Evolutionary conservation across 495 filamentous ascomycete species (phyloP).

Genomic region (Acidiella bohemica): DNA sequence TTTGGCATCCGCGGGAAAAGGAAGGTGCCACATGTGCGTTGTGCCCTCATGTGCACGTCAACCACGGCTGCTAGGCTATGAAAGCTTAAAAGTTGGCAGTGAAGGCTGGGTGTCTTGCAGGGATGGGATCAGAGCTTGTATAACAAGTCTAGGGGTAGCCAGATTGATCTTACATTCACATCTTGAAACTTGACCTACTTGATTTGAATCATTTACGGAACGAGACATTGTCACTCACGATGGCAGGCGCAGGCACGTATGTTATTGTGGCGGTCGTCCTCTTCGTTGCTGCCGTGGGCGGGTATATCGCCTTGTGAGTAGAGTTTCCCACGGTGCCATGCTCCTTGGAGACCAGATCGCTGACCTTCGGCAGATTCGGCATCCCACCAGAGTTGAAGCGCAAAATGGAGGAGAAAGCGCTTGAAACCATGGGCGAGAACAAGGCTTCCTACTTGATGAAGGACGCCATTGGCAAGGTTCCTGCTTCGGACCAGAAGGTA

Average conservation of each 20-base stretch:
- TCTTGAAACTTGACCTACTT: neutral
- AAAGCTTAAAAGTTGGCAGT: neutral
- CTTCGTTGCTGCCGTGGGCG: constrained; percentile 8
- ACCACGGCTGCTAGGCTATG: no score
- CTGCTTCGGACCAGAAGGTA: constrained; percentile 27
- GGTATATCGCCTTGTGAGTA: constrained; percentile 16
- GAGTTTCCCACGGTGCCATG: neutral
- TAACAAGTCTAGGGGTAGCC: no score
- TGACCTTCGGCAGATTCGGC: constrained; percentile 22
- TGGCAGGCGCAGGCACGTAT: constrained; percentile 12
- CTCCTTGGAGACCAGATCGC: neutral
- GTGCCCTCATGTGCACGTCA: no score
- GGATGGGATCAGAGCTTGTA: neutral
- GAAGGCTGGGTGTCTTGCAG: neutral
- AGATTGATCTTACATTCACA: neutral
- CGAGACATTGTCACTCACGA: no score
- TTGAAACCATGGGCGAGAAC: constrained; percentile 42
- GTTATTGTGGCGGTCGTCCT: constrained; percentile 10
- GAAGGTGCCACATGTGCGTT: no score
- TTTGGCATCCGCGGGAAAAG: no score
- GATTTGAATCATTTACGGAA: neutral
- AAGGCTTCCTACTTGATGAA: constrained; percentile 32
- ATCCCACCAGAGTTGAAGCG: constrained; percentile 30
- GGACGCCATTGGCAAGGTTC: constrained; percentile 29
- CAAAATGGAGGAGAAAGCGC: constrained; percentile 33